phyloP scores from a whole-genome alignment of 1,284 basidiomycete species.

The Grifola frondosa region DNA sequence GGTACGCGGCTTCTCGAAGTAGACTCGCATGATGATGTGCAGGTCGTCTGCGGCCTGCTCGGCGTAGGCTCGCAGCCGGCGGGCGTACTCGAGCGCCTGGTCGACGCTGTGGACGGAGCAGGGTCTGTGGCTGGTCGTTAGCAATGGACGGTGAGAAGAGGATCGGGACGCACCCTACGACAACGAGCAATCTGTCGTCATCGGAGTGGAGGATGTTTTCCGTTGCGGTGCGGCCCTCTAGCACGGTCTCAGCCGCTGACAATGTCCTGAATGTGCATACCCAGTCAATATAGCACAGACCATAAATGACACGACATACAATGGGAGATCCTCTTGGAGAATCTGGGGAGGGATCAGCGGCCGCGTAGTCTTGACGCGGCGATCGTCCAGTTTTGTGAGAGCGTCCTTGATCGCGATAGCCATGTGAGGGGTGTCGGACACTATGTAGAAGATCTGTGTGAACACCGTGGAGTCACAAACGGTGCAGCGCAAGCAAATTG shows the following conservation, averaged over 20 bases:
- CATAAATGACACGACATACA: slow-evolving; percentile 42
- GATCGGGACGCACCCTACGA: slow-evolving; percentile 67
- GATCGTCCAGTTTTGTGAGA: slow-evolving; percentile 80
- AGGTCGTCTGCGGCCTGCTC: slow-evolving; percentile 82
- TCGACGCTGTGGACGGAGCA: slow-evolving; percentile 91
- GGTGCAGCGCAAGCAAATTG: slow-evolving; percentile 1
- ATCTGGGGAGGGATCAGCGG: slow-evolving; percentile 93
- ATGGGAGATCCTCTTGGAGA: slow-evolving; percentile 82
- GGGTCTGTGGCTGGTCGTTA: slow-evolving; percentile 52
- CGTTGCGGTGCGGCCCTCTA: slow-evolving; percentile 78
- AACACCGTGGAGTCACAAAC: not conserved
- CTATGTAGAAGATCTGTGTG: slow-evolving; percentile 24
- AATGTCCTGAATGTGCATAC: slow-evolving; percentile 51
- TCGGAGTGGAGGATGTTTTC: slow-evolving; percentile 81
- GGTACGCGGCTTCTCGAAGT: slow-evolving; percentile 95
- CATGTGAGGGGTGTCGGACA: slow-evolving; percentile 42
- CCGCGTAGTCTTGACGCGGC: slow-evolving; percentile 80
- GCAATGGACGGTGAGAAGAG: slow-evolving; percentile 3
- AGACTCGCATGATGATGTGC: slow-evolving; percentile 95
- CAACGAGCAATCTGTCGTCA: slow-evolving; percentile 87
- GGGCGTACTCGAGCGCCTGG: slow-evolving; percentile 84
- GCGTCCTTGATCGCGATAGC: slow-evolving; percentile 76
- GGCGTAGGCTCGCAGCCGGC: slow-evolving; percentile 78
- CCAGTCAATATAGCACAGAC: not conserved
- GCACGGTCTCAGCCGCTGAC: slow-evolving; percentile 75